Evolutionary conservation across 257 asterid genomes (phyloP), one percentile per base, ranked within the genome.

Genomic region (Hygrophila difformis): DNA sequence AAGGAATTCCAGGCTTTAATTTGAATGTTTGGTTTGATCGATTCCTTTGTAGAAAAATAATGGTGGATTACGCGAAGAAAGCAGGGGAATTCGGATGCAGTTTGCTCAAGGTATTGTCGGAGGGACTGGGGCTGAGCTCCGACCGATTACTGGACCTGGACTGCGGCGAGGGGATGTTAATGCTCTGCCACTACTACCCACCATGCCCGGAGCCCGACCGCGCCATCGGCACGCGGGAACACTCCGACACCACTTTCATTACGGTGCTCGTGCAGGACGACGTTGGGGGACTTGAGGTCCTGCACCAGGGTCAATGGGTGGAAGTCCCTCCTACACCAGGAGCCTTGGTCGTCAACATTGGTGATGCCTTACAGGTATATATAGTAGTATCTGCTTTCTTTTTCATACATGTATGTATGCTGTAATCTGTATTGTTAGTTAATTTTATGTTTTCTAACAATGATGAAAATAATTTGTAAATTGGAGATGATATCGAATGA

Each of bases 361-460:
- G 73, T 19, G 84, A 78, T 51, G 61, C 74, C 20, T 40, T 71
- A 35, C 71, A 63, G 76, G 87, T 46, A 59, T n/a, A n/a, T n/a
- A n/a, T n/a, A n/a, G n/a, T n/a, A n/a, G n/a, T n/a, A n/a, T n/a
- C n/a, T n/a, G n/a, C n/a, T n/a, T n/a, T n/a, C n/a, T n/a, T n/a
- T n/a, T n/a, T n/a, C n/a, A n/a, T n/a, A n/a, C n/a, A n/a, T n/a
- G n/a, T n/a, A n/a, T n/a, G n/a, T n/a, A n/a, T n/a, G n/a, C n/a
- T n/a, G n/a, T n/a, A n/a, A n/a, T n/a, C n/a, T n/a, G n/a, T n/a
- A n/a, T n/a, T n/a, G n/a, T n/a, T n/a, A n/a, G n/a, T n/a, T n/a
- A n/a, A n/a, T n/a, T n/a, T n/a, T 19, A 61, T 12, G 3, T 23
- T 18, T 44, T 33, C 12, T 33, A 5, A 33, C 12, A 33, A 5